These are phyloP conservation scores for Daldinia concentrica DNA, from an alignment of 495 filamentous ascomycete species.

Conservation along the genomic window DNA sequence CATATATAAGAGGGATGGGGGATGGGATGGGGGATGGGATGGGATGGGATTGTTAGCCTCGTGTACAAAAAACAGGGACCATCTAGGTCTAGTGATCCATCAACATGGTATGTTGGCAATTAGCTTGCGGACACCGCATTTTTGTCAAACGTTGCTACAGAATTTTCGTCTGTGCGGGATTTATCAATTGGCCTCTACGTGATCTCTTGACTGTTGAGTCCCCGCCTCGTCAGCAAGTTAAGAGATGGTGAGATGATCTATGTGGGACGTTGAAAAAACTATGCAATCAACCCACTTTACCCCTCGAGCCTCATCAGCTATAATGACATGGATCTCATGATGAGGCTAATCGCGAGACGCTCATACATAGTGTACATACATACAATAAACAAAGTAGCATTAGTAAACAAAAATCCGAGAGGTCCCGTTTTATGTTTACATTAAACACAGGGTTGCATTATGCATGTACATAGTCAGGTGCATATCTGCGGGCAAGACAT, in stretches of 20 bases:
- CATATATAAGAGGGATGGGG: not conserved
- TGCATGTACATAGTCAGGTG: not conserved
- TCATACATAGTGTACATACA: no score
- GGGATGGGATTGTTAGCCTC: constrained; percentile 8
- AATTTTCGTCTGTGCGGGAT: constrained; percentile 2
- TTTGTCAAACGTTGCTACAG: not conserved
- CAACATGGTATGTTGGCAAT: constrained; percentile 7
- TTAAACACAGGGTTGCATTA: not conserved
- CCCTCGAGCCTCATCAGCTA: constrained; percentile 4
- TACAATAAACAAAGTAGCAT: not conserved
- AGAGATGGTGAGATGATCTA: constrained; percentile 2
- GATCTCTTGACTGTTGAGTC: not conserved
- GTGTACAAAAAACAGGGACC: not conserved
- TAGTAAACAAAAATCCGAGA: not conserved
- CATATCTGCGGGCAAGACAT: not conserved
- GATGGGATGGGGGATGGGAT: not conserved
- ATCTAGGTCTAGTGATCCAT: constrained; percentile 1
- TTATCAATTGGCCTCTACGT: not conserved
- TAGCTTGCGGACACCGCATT: constrained; percentile 5
- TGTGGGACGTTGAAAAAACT: constrained; percentile 1
- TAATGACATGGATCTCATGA: not conserved
- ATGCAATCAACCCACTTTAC: not conserved
- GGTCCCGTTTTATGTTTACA: not conserved
- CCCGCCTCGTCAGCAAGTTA: not conserved
- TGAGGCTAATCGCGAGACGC: not conserved